Conservation (phyloP, 805 yeast genomes). For the Yarrowia yakushimensis region DNA sequence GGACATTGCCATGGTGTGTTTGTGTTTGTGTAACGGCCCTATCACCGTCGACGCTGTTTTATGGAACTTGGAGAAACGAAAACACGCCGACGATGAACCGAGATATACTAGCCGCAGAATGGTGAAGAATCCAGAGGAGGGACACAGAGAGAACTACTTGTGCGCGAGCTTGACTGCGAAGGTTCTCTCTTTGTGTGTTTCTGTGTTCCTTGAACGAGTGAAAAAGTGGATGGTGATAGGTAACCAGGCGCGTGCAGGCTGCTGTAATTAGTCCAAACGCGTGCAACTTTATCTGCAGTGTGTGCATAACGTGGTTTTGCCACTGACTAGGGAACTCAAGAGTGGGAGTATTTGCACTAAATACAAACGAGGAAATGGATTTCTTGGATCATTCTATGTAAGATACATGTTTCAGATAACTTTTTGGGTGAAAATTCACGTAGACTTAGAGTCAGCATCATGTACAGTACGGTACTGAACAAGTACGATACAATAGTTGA, state of each 20-base stretch:
- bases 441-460: no score
- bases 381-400: no score
- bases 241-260: background rate
- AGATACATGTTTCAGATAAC: no score
- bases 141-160: background rate
- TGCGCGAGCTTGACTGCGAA: background rate
- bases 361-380: no score
- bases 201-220: background rate
- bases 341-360: no score
- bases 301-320: background rate
- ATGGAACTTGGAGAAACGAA: background rate
- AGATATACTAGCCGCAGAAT: background rate
- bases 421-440: no score
- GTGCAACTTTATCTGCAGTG: background rate
- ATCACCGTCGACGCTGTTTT: constrained; percentile 10
- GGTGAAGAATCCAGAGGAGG: background rate
- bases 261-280: background rate
- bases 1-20: background rate
- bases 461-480: no score
- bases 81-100: constrained; percentile 21
- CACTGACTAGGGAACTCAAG: background rate
- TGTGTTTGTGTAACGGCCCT: background rate
- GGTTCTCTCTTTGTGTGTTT: background rate
- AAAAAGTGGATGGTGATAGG: background rate
- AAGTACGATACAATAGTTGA: no score